Evolutionary conservation across 2,329 filamentous ascomycete species (phyloP), one percentile per base, ranked within the genome.

Genomic region (Paraphaeosphaeria sporulosa): DNA sequence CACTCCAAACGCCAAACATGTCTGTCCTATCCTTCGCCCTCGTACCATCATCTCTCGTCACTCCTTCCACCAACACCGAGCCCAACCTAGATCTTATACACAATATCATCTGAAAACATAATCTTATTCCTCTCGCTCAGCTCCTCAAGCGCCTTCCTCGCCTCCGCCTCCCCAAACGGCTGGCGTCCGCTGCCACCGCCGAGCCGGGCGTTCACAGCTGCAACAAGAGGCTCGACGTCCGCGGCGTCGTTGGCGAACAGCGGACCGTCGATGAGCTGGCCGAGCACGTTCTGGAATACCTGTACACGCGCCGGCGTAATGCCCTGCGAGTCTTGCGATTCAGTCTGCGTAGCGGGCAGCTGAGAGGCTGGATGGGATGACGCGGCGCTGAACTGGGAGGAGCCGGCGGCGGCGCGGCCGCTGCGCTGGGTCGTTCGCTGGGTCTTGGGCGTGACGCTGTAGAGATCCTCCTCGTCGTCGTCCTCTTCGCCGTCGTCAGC

Each of bases 171-270:
- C 27, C 83, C 85, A 79, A 97, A 99, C 15, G 79, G 76, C 43
- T 81, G 78, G 8, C 86, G 85, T 5, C 85, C 79, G n/a, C 79
- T 75, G 7, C 86, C 86, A 4, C 84, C 85, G 15, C 86, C 84
- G 49, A 97, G 70, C 68, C 88, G 87, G 4, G 81, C 81, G 76
- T 99, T 99, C 53, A 99, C 91, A 9, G 91, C 91, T 3, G 84
- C 85, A 19, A 97, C 84, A 34, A 99, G 84, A 27, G 87, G 86
- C 63, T 89, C 87, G 1, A 97, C 85, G 62, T 90, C 85, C 15
- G 93, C 93, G 19, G 89, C 88, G 71, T 98, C 95, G 62, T 96
- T 92, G 34, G 89, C 87, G 75, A 99, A 99, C n/a, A 99, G 78
- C 13, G 87, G 84, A 0, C 90, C 90, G 70, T 90, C 90, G 71